These are phyloP conservation scores for Clonostachys byssicola DNA, from an alignment of 2,329 filamentous ascomycete species.

Conservation along the genomic window DNA sequence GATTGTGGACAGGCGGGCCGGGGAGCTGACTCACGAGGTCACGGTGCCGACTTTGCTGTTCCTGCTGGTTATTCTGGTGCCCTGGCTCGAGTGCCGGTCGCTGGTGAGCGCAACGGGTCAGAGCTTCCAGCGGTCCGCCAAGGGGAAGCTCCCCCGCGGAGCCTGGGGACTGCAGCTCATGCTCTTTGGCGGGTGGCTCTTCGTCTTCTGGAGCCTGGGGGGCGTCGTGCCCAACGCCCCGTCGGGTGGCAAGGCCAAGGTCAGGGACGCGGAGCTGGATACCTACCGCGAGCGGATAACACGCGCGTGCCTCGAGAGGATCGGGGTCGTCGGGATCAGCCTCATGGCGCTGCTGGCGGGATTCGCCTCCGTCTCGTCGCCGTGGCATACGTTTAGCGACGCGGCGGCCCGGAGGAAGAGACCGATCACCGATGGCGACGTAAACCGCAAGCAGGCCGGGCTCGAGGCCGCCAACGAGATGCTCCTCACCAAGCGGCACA, in stretches of 20 bases:
- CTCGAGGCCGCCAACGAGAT: constrained; percentile 77
- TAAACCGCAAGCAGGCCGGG: constrained; percentile 73
- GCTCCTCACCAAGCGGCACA: constrained; percentile 69
- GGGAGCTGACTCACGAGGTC: constrained; percentile 62
- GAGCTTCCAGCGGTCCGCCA: constrained; percentile 54
- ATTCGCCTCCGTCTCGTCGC: constrained; percentile 81
- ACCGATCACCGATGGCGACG: constrained; percentile 68
- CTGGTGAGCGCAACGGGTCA: constrained; percentile 54
- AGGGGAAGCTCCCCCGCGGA: constrained; percentile 50
- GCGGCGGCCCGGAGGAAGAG: constrained; percentile 40
- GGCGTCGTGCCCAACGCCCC: constrained; percentile 47
- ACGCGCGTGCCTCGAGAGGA: constrained; percentile 58
- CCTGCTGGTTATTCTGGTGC: constrained; percentile 70
- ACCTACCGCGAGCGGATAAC: constrained; percentile 32
- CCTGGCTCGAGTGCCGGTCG: constrained; percentile 73
- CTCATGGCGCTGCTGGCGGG: constrained; percentile 86
- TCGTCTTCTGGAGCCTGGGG: constrained; percentile 73
- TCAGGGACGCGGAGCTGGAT: constrained; percentile 8
- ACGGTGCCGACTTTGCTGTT: constrained; percentile 70
- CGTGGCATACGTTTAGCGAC: constrained; percentile 78
- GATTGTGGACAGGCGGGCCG: constrained; percentile 62
- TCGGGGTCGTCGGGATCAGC: constrained; percentile 81
- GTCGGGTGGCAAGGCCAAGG: constrained; percentile 6
- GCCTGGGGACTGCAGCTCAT: constrained; percentile 61
- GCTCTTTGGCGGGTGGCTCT: constrained; percentile 66